These are phyloP conservation scores for Penicillium expansum DNA, from an alignment of 2,329 filamentous ascomycete species.

Conservation along the genomic window DNA sequence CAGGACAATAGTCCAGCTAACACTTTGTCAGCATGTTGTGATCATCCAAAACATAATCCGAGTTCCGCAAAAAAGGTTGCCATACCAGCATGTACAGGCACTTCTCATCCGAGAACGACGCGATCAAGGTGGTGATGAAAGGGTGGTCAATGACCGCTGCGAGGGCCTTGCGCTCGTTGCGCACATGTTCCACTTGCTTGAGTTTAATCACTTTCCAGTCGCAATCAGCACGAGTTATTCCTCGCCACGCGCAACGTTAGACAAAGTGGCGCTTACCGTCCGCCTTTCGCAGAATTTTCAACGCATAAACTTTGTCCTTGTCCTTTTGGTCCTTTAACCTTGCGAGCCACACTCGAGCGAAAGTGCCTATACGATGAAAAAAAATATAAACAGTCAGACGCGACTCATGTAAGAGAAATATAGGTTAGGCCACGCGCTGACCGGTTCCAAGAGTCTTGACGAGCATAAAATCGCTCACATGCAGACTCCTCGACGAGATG, in stretches of 20 bases:
- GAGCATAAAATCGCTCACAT: constrained; percentile 46
- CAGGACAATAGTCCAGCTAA: constrained; percentile 65
- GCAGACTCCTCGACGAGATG: constrained; percentile 39
- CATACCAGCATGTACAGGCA: constrained; percentile 55
- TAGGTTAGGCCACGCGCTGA: constrained; percentile 26
- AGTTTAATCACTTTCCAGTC: constrained; percentile 51
- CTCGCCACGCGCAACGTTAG: constrained; percentile 1
- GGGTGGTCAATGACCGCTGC: constrained; percentile 62
- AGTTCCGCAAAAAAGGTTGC: background rate
- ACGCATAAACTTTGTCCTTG: constrained; percentile 46
- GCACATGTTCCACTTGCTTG: constrained; percentile 67
- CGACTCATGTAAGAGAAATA: background rate
- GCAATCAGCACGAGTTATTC: constrained; percentile 11
- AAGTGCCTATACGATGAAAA: constrained; percentile 43
- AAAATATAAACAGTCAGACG: constrained; percentile 6
- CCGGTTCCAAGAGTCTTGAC: constrained; percentile 51
- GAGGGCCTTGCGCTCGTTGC: constrained; percentile 64
- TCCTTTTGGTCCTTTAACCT: constrained; percentile 41
- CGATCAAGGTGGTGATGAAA: constrained; percentile 64
- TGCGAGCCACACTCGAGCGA: constrained; percentile 52
- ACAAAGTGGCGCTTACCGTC: constrained; percentile 39
- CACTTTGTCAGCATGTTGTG: constrained; percentile 18
- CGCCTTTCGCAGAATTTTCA: constrained; percentile 52
- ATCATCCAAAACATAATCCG: background rate
- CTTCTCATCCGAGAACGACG: constrained; percentile 63